Percentiles rank a stretch among this genome's conserved stretches.
Evolutionary conservation across 306 rosid species (phyloP).

Genomic region (Begonia peltatifolia): DNA sequence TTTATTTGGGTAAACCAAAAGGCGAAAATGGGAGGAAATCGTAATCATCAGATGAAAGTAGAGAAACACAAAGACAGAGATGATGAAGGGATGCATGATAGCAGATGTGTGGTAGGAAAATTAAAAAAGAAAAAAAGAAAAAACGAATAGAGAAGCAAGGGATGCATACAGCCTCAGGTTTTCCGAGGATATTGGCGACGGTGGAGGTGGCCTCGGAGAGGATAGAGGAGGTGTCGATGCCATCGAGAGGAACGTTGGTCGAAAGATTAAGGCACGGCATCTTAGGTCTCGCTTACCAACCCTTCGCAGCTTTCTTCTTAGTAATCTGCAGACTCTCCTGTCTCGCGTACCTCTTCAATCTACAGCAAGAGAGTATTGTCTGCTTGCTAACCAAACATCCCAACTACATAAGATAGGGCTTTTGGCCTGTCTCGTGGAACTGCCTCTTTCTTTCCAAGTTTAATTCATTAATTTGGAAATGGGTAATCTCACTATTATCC

Average conservation of each 20-base stretch:
- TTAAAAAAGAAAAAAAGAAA: not conserved
- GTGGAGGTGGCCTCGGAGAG: constrained; percentile 86
- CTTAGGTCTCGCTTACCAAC: constrained; percentile 1
- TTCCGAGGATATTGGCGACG: constrained; percentile 57
- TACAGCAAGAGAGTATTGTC: too few relatives aligned
- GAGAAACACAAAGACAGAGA: not conserved
- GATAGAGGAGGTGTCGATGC: constrained; percentile 75
- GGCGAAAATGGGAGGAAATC: too few relatives aligned
- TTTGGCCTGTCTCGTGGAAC: too few relatives aligned
- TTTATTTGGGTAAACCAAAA: too few relatives aligned
- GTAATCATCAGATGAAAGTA: not conserved
- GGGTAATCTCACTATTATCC: too few relatives aligned
- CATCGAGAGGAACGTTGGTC: constrained; percentile 59
- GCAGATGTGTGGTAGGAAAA: not conserved
- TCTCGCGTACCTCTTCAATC: too few relatives aligned
- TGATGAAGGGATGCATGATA: not conserved
- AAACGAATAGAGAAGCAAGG: not conserved
- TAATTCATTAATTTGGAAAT: too few relatives aligned
- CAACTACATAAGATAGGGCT: too few relatives aligned
- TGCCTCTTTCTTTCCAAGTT: too few relatives aligned
- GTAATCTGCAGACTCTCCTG: too few relatives aligned
- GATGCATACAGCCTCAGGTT: constrained; percentile 56
- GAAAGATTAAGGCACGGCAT: constrained; percentile 93
- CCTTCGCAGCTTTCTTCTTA: too few relatives aligned
- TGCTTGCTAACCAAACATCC: too few relatives aligned